Percentiles rank a stretch among this genome's conserved stretches.
phyloP scores from a whole-genome alignment of 345 rosid species.

The Gossypium anomalum region DNA sequence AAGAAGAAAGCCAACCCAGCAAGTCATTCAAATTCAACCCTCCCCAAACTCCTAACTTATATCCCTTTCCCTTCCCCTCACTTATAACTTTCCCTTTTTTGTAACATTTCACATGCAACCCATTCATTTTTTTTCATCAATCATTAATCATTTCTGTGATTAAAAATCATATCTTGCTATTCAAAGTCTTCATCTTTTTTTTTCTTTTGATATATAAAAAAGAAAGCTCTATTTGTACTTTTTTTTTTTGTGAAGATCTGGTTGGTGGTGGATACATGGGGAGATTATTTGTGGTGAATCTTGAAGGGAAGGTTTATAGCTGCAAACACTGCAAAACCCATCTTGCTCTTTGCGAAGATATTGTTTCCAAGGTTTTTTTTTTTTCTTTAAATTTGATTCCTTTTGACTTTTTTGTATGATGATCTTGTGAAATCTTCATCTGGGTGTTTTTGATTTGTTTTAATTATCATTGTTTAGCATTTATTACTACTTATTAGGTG shows the following conservation, averaged over 20 bases:
- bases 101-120: background rate
- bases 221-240: slow-evolving; percentile 4
- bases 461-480: background rate
- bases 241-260: slow-evolving; percentile 18
- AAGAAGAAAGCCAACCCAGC: background rate
- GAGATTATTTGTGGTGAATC: slow-evolving; percentile 77
- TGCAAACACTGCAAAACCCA: slow-evolving; percentile 94
- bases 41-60: background rate
- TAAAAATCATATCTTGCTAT: background rate
- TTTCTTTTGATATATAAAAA: background rate
- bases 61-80: background rate
- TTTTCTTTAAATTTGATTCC: slow-evolving; percentile 16
- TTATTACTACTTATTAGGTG: background rate
- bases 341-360: slow-evolving; percentile 71
- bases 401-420: slow-evolving; percentile 9
- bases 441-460: slow-evolving; percentile 19
- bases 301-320: slow-evolving; percentile 87
- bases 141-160: background rate
- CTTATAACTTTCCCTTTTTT: background rate
- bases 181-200: slow-evolving; percentile 7
- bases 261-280: slow-evolving; percentile 57
- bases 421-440: slow-evolving; percentile 17
- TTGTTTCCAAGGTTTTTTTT: slow-evolving; percentile 67
- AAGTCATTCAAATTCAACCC: background rate
- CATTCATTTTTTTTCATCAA: background rate